A percentile compares a stretch with the other conserved stretches of the same genome.
Evolutionary conservation across 495 filamentous ascomycete species (phyloP).

Genomic region (Penicillium coprophilum): DNA sequence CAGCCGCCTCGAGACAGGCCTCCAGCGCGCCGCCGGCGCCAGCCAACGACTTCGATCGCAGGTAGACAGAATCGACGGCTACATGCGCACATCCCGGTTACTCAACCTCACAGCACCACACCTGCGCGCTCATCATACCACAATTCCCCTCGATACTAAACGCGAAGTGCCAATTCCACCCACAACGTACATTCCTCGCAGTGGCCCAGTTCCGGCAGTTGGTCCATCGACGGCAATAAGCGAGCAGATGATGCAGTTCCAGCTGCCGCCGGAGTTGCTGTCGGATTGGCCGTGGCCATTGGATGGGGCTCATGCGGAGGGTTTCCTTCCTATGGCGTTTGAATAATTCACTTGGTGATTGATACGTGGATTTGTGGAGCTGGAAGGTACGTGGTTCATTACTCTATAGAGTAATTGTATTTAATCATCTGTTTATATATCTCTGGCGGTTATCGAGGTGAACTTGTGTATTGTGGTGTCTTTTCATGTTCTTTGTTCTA

Average conservation of each 20-base stretch:
- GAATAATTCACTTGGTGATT: constrained; percentile 15
- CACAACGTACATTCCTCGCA: constrained; percentile 9
- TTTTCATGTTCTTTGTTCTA: neutral
- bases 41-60: constrained; percentile 42
- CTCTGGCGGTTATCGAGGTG: neutral
- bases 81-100: constrained; percentile 40
- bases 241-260: constrained; percentile 35
- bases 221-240: constrained; percentile 17
- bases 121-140: constrained; percentile 7
- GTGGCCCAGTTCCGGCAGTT: constrained; percentile 6
- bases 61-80: constrained; percentile 49
- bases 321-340: constrained; percentile 28
- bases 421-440: constrained; percentile 10
- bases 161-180: constrained; percentile 15
- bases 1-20: constrained; percentile 42
- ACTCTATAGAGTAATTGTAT: constrained; percentile 10
- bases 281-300: constrained; percentile 43
- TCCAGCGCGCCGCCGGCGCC: constrained; percentile 41
- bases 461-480: neutral
- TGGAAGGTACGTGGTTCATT: neutral
- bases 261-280: constrained; percentile 40
- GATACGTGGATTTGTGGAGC: neutral
- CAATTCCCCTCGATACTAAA: constrained; percentile 14
- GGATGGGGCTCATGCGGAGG: constrained; percentile 32
- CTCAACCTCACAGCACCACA: constrained; percentile 19